Base-by-base conservation (phyloP, 805 yeast species). In the Torulaspora maleeae region DNA sequence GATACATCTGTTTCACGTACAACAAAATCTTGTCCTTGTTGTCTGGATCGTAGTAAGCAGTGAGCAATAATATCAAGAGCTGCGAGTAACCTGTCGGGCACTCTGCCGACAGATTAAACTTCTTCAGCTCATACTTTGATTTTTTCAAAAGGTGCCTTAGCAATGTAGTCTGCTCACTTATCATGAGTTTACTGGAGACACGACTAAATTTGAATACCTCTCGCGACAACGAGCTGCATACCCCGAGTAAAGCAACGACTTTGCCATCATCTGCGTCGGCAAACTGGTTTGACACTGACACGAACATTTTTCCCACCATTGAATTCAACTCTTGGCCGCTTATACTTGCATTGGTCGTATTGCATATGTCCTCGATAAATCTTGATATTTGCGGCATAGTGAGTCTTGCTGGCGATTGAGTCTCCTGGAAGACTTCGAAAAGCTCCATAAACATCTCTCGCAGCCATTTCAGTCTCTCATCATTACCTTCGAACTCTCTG, bases 61-160 rank as follows among this genome's bases (percentile, higher is more conserved):
- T 50, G 43, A 68, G 61, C 10, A 83, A 50, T 38, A 81, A 78
- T 2, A 73, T 72, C 0, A 80, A 61, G 27, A 86, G 67, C 53
- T 79, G 81, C 10, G 95, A 64, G 63, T 78, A 89, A 0, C 96
- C 97, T 58, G 83, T 88, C 19, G 80, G 69, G 49, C 84, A 84
- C 61, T 90, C 96, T 40, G 80, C 77, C 6, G 86, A 55, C 13
- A 88, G 67, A 47, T 85, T 83, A 66, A 71, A 87, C 51, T 81
- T 78, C 56, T 61, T 63, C 52, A 70, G 70, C 43, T 80, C 69
- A 60, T 70, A 69, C 41, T 58, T 59, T 2, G 66, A 44, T 47
- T 52, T 59, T 30, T 55, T 60, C 35, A 64, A 49, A 3, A 54
- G 44, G 36, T 60, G 60, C 33, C 63, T 54, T 27, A 65, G 45